A percentile compares a stretch with the other conserved stretches of the same genome.
Evolutionary conservation across 345 rosid genomes (phyloP).

Genomic region (Camelina sativa): DNA sequence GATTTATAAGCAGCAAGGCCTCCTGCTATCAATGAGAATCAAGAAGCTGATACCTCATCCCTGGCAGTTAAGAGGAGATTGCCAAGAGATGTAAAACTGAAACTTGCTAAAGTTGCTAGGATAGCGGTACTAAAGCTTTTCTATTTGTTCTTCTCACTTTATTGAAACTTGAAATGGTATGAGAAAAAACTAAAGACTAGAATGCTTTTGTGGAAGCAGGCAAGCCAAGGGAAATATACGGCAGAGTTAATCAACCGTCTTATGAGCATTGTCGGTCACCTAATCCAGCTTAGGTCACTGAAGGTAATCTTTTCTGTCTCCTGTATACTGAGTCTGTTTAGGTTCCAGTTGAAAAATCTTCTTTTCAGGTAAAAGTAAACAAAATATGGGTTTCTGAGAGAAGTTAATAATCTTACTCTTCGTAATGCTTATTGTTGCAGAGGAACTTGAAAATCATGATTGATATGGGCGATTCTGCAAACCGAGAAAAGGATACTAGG

Average conservation of each 20-base stretch:
- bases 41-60: conserved; percentile 73
- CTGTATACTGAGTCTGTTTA: conserved; percentile 11
- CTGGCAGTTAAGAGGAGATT: conserved; percentile 80
- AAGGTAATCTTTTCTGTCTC: conserved; percentile 56
- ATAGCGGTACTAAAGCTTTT: conserved; percentile 37
- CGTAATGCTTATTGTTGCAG: conserved; percentile 49
- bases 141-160: not conserved
- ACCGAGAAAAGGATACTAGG: conserved; percentile 79
- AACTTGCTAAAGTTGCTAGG: conserved; percentile 85
- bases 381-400: conserved; percentile 11
- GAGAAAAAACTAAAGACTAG: conserved; percentile 37
- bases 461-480: conserved; percentile 67
- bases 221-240: conserved; percentile 87
- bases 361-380: not conserved
- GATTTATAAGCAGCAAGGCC: conserved; percentile 67
- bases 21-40: conserved; percentile 70
- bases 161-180: conserved; percentile 13
- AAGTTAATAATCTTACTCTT: conserved; percentile 17
- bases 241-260: conserved; percentile 82
- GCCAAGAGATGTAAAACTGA: conserved; percentile 75
- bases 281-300: conserved; percentile 90
- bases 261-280: conserved; percentile 88
- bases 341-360: conserved; percentile 6
- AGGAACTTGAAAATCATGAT: conserved; percentile 90
- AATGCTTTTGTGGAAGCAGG: conserved; percentile 61